Evolutionary conservation across 805 yeast species (phyloP).

Genomic region (Zygotorulaspora danielsina): DNA sequence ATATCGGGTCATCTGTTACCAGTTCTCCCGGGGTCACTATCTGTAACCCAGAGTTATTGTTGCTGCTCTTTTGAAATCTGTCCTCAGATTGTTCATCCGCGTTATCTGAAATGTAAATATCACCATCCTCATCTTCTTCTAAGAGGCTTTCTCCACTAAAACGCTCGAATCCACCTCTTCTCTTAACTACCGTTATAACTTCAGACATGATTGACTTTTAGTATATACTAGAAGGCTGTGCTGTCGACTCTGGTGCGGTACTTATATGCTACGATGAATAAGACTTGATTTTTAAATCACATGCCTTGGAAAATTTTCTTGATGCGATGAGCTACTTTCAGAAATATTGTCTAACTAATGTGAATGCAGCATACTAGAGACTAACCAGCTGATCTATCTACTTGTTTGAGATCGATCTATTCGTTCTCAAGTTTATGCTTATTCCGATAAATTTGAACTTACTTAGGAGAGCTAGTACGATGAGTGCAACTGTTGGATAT

Average conservation of each 20-base stretch:
- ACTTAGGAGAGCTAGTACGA: conserved; percentile 4
- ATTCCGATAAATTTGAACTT: not conserved
- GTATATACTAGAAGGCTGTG: no score
- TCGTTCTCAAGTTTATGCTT: conserved; percentile 8
- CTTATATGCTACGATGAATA: no score
- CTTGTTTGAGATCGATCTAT: not conserved
- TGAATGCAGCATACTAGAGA: no score
- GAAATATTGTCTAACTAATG: no score
- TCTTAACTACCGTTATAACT: conserved; percentile 29
- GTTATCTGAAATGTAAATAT: conserved; percentile 40
- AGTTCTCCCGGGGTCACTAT: conserved; percentile 94
- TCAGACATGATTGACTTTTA: conserved; percentile 23
- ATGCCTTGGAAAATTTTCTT: conserved; percentile 19
- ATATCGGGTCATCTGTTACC: conserved; percentile 89
- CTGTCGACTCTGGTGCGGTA: no score
- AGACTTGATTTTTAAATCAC: conserved; percentile 8
- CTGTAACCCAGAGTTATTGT: conserved; percentile 25
- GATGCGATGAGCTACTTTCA: conserved; percentile 8
- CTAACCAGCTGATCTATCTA: not conserved
- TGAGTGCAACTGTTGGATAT: conserved; percentile 8
- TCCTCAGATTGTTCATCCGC: conserved; percentile 32
- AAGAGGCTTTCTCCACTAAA: conserved; percentile 12
- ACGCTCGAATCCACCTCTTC: conserved; percentile 27
- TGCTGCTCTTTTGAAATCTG: conserved; percentile 23
- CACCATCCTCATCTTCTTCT: conserved; percentile 35